phyloP scores from a whole-genome alignment of 1,139 yeast species.

The Pichia norvegensis region DNA sequence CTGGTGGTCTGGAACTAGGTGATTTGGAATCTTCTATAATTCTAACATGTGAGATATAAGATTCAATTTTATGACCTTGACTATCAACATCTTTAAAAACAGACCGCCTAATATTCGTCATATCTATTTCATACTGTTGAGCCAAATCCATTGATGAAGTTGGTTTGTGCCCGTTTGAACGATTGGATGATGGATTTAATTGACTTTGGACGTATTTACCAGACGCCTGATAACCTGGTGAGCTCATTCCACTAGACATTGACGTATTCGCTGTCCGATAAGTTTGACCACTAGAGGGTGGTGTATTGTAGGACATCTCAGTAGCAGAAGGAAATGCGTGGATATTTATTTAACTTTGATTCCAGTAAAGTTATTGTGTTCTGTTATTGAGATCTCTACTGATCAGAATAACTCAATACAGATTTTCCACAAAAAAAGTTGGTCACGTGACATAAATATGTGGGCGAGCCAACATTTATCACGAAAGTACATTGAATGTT shows the following conservation, averaged over 20 bases:
- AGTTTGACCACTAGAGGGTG: not conserved
- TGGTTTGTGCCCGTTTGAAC: conserved; percentile 9
- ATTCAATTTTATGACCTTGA: conserved; percentile 36
- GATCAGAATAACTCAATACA: not conserved
- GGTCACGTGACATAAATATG: not conserved
- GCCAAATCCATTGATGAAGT: conserved; percentile 33
- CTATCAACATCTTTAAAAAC: conserved; percentile 37
- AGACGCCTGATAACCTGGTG: not conserved
- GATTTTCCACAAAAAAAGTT: not conserved
- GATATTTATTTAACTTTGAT: not conserved
- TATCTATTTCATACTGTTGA: conserved; percentile 44
- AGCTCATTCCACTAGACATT: not conserved
- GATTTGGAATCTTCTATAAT: conserved; percentile 44
- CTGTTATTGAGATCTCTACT: not conserved
- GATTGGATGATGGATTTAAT: not conserved
- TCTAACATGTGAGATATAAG: conserved; percentile 54
- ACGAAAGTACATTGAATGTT: too few relatives aligned
- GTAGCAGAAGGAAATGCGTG: not conserved
- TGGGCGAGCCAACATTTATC: not conserved
- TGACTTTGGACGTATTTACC: not conserved
- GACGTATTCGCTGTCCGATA: not conserved
- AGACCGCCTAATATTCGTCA: conserved; percentile 35
- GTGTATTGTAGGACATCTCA: not conserved
- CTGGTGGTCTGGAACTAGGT: conserved; percentile 40
- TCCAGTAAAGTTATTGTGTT: not conserved